Percentiles rank a stretch among this genome's conserved stretches.
These are phyloP conservation scores for Camelina neglecta DNA, from an alignment of 345 rosid species.

Conservation along the genomic window DNA sequence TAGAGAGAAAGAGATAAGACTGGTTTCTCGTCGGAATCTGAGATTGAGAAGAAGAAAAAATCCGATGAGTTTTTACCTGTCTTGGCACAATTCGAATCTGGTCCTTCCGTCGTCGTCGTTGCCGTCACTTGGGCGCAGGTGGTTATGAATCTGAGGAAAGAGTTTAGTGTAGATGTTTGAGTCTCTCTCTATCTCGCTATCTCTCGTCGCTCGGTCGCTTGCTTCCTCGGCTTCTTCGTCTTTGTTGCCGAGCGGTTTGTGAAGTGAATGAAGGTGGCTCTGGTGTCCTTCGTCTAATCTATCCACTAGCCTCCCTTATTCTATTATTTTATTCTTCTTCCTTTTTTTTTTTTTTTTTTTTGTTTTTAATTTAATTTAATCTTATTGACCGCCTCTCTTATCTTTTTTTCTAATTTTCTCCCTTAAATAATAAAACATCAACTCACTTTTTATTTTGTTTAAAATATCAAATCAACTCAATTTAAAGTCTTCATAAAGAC, in stretches of 20 bases:
- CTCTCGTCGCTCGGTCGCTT: background rate
- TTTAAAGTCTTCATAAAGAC: background rate
- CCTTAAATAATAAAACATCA: background rate
- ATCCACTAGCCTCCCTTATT: conserved; percentile 45
- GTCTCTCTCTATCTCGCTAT: conserved; percentile 4
- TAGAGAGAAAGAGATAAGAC: conserved; percentile 13
- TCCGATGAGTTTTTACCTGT: conserved; percentile 18
- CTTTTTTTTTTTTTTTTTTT: no score
- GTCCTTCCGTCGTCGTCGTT: conserved; percentile 14
- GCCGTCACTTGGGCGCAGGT: conserved; percentile 9
- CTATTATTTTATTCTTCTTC: conserved; percentile 3
- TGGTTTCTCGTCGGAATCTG: conserved; percentile 42
- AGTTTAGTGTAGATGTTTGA: no score
- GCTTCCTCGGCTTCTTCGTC: conserved; percentile 44
- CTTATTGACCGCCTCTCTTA: conserved; percentile 34
- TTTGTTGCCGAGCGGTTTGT: conserved; percentile 49
- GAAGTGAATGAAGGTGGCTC: conserved; percentile 47
- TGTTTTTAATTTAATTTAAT: background rate
- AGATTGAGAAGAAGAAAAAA: conserved; percentile 27
- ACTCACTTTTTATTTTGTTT: conserved; percentile 9
- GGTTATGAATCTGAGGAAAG: conserved; percentile 25
- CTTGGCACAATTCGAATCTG: conserved; percentile 37
- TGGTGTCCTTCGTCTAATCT: conserved; percentile 39
- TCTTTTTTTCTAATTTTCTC: background rate
- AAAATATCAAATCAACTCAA: conserved; percentile 13